Evolutionary conservation across 306 rosid genomes (phyloP).

Genomic region (Cucumis hystrix): DNA sequence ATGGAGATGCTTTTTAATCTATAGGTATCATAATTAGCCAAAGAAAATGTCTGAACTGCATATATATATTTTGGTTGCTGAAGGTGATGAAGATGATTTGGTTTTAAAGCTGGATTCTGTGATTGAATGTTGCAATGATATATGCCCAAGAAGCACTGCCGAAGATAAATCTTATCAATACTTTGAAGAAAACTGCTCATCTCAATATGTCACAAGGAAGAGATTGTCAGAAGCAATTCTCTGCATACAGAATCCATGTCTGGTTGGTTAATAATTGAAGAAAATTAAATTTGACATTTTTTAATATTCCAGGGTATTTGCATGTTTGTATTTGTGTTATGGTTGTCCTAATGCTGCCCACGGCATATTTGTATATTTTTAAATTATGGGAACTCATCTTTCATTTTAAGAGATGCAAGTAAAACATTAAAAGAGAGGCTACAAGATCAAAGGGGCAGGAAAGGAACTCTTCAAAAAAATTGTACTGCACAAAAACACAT

Average conservation of each 20-base stretch:
- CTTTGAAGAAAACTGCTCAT: conserved; percentile 21
- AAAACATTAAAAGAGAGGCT: background rate
- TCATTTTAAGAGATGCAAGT: background rate
- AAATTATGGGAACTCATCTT: background rate
- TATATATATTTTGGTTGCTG: conserved; percentile 16
- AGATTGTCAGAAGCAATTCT: conserved; percentile 42
- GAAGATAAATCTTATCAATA: conserved; percentile 21
- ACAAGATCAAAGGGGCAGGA: background rate
- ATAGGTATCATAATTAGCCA: background rate
- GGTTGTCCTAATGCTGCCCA: background rate
- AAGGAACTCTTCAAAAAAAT: background rate
- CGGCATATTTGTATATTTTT: background rate
- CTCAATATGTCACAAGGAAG: conserved; percentile 28
- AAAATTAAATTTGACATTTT: background rate
- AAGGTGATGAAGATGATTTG: conserved; percentile 46
- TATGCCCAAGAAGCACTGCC: conserved; percentile 13
- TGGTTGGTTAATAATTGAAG: conserved; percentile 29
- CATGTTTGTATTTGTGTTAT: background rate
- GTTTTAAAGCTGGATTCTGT: conserved; percentile 45
- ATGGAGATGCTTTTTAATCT: background rate
- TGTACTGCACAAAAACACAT: background rate
- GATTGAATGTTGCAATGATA: conserved; percentile 53
- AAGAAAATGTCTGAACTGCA: background rate
- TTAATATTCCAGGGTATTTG: background rate
- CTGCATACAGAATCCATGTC: conserved; percentile 29